Evolutionary conservation across 257 asterid genomes (phyloP), one percentile per base, ranked within the genome.

Genomic region (Misopates orontium): DNA sequence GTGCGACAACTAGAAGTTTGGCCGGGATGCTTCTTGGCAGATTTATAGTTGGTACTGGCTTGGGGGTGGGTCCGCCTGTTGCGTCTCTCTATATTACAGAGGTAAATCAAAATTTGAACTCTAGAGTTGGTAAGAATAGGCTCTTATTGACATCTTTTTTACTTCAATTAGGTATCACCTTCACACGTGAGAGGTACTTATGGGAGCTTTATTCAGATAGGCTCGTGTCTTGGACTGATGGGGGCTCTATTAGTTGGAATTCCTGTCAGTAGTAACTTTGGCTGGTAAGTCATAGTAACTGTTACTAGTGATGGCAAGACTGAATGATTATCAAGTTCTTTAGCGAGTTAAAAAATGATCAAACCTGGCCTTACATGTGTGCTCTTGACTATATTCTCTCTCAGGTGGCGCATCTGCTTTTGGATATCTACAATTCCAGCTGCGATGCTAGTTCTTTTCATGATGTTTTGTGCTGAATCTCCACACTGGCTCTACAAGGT

Each of bases 401-500:
- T 56, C 77, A 92, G 97, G 98, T 92, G 98, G 98, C 92, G 96
- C 75, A 63, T 80, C 58, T 92, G 97, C 81, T 92, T 92, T 73
- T 89, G 96, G 97, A 57, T 81, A 60, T 87, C 98, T 59, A 67
- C 79, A 36, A 54, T 89, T 75, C 98, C 98, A 10, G 95, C 98
- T 77, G 78, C 83, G 12, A 17, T 81, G 61, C 87, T 92, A 54
- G 90, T 82, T 69, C 69, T 92, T 65, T 75, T 82, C 28, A 92
- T 92, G 96, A 76, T 75, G 75, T 92, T 85, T 73, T 92, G 98
- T 77, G 97, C 75, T 41, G 98, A 92, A 72, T 89, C 97, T 75
- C 98, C 98, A 16, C 86, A 80, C 47, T 89, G 98, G 98, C 82
- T 92, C 25, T 89, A 89, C 79, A 92, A 92, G 96, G 98, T 92